Percentiles rank a stretch among this genome's conserved stretches.
These are phyloP conservation scores for Crithidia expoeki DNA, from an alignment of 208 protist species.

Conservation along the genomic window DNA sequence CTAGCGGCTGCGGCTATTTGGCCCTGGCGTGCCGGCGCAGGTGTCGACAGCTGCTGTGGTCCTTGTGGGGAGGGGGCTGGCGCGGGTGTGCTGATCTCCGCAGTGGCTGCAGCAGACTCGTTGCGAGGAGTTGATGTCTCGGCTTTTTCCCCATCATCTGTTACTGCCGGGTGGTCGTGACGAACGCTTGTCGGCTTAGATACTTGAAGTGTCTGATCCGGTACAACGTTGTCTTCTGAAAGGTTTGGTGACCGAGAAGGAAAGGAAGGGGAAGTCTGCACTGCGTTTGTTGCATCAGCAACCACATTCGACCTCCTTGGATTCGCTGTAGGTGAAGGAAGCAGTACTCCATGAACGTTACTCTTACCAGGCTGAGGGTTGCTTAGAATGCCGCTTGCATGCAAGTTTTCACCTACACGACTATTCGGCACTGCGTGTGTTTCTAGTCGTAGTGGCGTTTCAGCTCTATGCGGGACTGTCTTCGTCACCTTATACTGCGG, in stretches of 20 bases:
- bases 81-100: neutral
- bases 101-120: neutral
- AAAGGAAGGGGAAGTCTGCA: no score
- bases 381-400: no score
- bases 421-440: neutral
- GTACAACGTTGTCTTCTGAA: no score
- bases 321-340: no score
- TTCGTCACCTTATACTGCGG: neutral
- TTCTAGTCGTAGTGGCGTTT: no score
- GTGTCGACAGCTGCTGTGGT: neutral
- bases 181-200: no score
- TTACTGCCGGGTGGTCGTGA: neutral
- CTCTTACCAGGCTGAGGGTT: no score
- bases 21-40: neutral
- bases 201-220: no score
- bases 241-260: no score
- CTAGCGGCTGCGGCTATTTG: neutral
- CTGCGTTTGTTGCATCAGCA: no score
- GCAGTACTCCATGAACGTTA: no score
- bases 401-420: neutral
- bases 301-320: no score
- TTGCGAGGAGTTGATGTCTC: neutral
- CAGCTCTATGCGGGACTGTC: neutral
- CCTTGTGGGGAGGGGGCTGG: neutral
- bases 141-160: neutral